Evolutionary conservation across 2,329 filamentous ascomycete genomes (phyloP).

Genomic region (Parafenestella ontariensis): DNA sequence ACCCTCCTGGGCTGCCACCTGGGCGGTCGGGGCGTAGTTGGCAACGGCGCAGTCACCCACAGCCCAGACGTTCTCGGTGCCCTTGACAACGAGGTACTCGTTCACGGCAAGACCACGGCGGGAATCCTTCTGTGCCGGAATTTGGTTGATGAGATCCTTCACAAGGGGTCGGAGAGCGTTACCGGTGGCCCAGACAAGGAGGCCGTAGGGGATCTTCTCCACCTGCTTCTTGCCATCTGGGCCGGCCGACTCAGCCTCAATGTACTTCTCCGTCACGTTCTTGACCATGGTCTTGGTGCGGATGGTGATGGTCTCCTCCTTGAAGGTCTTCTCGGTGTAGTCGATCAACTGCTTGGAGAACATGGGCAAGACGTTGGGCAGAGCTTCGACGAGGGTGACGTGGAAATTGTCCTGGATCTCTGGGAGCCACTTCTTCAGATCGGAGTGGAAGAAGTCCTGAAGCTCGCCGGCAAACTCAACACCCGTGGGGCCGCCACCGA

Average conservation of each 20-base stretch:
- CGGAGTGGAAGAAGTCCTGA: slow-evolving; percentile 98
- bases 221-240: slow-evolving; percentile 85
- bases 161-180: slow-evolving; percentile 91
- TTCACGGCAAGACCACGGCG: slow-evolving; percentile 95
- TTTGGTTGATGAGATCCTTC: slow-evolving; percentile 88
- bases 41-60: slow-evolving; percentile 97
- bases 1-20: slow-evolving; percentile 95
- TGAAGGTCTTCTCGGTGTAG: slow-evolving; percentile 98
- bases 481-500: slow-evolving; percentile 88
- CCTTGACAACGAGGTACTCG: slow-evolving; percentile 98
- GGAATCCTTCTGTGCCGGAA: slow-evolving; percentile 94
- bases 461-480: slow-evolving; percentile 98
- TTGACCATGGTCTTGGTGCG: slow-evolving; percentile 99
- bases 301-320: slow-evolving; percentile 97
- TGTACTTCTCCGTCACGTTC: slow-evolving; percentile 89
- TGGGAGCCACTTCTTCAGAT: slow-evolving; percentile 97
- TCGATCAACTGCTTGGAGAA: slow-evolving; percentile 99
- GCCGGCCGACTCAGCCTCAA: slow-evolving; percentile 84
- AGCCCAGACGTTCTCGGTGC: slow-evolving; percentile 96
- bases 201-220: slow-evolving; percentile 87
- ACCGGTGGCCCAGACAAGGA: slow-evolving; percentile 97
- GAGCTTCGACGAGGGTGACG: slow-evolving; percentile 95
- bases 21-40: slow-evolving; percentile 95
- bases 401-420: slow-evolving; percentile 95
- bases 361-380: slow-evolving; percentile 95